Conservation (phyloP, 805 yeast species). For the Wickerhamiella azymoides region DNA sequence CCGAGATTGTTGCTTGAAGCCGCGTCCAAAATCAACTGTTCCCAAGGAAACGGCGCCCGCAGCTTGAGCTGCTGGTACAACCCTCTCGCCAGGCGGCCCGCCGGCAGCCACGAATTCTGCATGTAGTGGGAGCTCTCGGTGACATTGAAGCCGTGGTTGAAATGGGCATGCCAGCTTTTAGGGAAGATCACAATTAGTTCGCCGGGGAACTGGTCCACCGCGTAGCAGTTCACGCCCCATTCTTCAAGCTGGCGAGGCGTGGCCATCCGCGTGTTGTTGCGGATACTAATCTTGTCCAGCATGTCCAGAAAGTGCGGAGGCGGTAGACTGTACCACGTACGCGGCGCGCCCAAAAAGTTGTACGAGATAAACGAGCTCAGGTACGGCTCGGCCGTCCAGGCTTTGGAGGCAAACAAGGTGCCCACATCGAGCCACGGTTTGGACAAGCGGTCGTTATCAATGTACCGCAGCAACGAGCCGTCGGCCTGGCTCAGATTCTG, state of each 20-base stretch:
- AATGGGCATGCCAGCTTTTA: not conserved
- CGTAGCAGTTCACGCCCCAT: constrained; percentile 34
- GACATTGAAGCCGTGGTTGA: constrained; percentile 11
- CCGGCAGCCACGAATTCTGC: constrained; percentile 1
- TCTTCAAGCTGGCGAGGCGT: constrained; percentile 43
- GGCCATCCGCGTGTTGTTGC: constrained; percentile 35
- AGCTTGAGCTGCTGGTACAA: not conserved
- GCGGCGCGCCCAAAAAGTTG: constrained; percentile 68
- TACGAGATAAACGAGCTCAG: constrained; percentile 70
- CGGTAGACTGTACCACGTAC: constrained; percentile 81
- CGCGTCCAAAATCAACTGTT: constrained; percentile 2
- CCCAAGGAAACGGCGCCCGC: constrained; percentile 2
- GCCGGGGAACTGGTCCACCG: constrained; percentile 54
- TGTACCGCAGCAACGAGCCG: constrained; percentile 55
- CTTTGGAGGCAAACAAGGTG: constrained; percentile 65
- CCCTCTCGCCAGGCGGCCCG: not conserved
- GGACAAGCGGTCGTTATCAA: constrained; percentile 25
- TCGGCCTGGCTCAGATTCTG: constrained; percentile 55
- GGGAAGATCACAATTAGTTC: constrained; percentile 67
- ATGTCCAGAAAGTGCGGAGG: constrained; percentile 42
- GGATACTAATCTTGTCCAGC: constrained; percentile 42
- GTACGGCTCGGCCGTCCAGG: constrained; percentile 89
- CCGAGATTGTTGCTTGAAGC: not conserved
- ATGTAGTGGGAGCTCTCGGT: not conserved
- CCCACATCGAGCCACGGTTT: constrained; percentile 70